Percentiles rank a stretch among this genome's conserved stretches.
These are phyloP conservation scores for Juglanconis sp. DNA, from an alignment of 2,329 filamentous ascomycete species.

Conservation along the genomic window DNA sequence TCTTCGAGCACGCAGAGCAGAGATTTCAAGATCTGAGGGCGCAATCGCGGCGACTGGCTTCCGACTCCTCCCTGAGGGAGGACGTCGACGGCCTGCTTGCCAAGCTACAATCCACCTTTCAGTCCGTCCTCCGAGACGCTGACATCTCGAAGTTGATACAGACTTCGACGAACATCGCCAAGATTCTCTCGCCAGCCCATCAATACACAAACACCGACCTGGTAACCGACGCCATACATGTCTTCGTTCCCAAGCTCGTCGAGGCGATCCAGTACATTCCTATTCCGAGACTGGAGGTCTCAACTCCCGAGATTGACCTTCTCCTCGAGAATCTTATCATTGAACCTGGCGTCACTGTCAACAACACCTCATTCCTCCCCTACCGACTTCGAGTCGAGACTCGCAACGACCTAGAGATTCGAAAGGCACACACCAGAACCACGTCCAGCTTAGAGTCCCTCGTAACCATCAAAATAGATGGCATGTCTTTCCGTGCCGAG, in stretches of 20 bases:
- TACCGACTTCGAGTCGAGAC: slow-evolving; percentile 79
- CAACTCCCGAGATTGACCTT: slow-evolving; percentile 78
- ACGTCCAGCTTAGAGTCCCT: slow-evolving; percentile 64
- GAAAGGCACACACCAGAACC: slow-evolving; percentile 71
- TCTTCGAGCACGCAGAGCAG: slow-evolving; percentile 71
- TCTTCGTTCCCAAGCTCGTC: slow-evolving; percentile 76
- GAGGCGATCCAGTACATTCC: slow-evolving; percentile 81
- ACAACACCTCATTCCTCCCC: slow-evolving; percentile 84
- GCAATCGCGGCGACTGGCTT: slow-evolving; percentile 61
- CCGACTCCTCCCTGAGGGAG: slow-evolving; percentile 64
- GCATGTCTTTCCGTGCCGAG: slow-evolving; percentile 77
- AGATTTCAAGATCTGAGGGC: slow-evolving; percentile 49
- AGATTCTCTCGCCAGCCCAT: slow-evolving; percentile 65
- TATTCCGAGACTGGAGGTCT: slow-evolving; percentile 85
- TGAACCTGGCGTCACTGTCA: slow-evolving; percentile 80
- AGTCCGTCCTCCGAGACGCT: slow-evolving; percentile 67
- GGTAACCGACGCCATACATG: slow-evolving; percentile 70
- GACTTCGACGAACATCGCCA: slow-evolving; percentile 64
- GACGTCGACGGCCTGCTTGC: slow-evolving; percentile 71
- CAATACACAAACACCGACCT: slow-evolving; percentile 67
- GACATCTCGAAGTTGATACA: slow-evolving; percentile 68
- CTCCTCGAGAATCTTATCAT: slow-evolving; percentile 87
- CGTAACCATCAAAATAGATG: slow-evolving; percentile 75
- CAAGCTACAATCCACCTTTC: slow-evolving; percentile 65
- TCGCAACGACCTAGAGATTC: slow-evolving; percentile 81